These are phyloP conservation scores for Claviceps quebecensis DNA, from an alignment of 2,329 filamentous ascomycete genomes.

Conservation along the genomic window DNA sequence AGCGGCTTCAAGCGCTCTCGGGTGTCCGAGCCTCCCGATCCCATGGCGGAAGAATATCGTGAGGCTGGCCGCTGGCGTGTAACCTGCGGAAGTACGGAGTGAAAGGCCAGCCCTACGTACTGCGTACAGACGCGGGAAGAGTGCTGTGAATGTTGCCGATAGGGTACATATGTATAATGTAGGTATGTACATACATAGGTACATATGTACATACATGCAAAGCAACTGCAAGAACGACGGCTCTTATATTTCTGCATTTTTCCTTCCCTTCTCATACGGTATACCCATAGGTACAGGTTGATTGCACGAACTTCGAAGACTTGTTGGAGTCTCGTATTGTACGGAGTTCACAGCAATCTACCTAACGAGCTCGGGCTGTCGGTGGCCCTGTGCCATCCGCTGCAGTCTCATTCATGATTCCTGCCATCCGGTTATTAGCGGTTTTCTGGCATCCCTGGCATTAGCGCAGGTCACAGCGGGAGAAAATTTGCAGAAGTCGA, in stretches of 20 bases:
- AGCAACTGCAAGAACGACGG: background rate
- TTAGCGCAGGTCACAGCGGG: background rate
- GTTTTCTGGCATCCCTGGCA: background rate
- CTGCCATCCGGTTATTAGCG: background rate
- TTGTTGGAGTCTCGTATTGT: too few species aligned
- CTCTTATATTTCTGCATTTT: background rate
- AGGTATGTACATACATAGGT: too few species aligned
- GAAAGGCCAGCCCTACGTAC: too few species aligned
- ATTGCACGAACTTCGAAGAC: too few species aligned
- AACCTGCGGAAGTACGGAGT: background rate
- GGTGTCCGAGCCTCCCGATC: conserved; percentile 7
- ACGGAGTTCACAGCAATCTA: too few species aligned
- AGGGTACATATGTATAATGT: too few species aligned
- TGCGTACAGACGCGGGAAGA: too few species aligned
- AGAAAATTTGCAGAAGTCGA: background rate
- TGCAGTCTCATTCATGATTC: background rate
- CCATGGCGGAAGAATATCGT: conserved; percentile 9
- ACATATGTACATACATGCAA: background rate
- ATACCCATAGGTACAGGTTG: background rate
- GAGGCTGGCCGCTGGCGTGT: background rate
- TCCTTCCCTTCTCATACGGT: background rate
- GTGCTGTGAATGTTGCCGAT: too few species aligned
- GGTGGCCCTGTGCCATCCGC: background rate
- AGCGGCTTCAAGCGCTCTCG: background rate
- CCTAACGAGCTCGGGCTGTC: background rate